These are phyloP conservation scores for Fraxinus excelsior DNA, from an alignment of 257 asterid species.

Conservation along the genomic window DNA sequence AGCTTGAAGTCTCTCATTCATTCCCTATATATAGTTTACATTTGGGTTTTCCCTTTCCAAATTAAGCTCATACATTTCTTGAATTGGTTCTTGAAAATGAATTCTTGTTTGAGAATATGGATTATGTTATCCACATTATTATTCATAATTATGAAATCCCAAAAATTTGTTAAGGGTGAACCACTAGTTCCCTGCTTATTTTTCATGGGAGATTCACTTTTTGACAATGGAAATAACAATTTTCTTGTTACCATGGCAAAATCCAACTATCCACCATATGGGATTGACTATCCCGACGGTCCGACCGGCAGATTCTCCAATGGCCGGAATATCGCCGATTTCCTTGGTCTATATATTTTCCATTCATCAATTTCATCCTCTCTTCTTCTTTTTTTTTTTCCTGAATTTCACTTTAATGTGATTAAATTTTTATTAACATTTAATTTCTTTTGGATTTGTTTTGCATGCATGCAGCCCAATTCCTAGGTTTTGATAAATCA, in stretches of 20 bases:
- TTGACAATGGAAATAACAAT: conserved; percentile 68
- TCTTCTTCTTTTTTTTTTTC: too few relatives aligned
- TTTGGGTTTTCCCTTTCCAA: too few relatives aligned
- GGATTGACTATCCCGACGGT: conserved; percentile 53
- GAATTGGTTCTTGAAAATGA: conserved; percentile 7
- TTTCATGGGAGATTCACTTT: conserved; percentile 51
- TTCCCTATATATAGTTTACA: too few relatives aligned
- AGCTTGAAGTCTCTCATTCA: too few relatives aligned
- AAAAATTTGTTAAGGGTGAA: conserved; percentile 14
- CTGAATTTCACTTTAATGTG: too few relatives aligned
- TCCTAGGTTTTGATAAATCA: conserved; percentile 34
- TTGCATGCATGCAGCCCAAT: too few relatives aligned
- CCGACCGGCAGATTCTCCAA: conserved; percentile 61
- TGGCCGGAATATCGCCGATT: conserved; percentile 40
- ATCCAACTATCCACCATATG: conserved; percentile 56
- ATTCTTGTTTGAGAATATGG: conserved; percentile 12
- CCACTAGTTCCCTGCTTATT: conserved; percentile 53
- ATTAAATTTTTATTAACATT: too few relatives aligned
- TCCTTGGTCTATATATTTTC: conserved; percentile 30
- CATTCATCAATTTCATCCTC: too few relatives aligned
- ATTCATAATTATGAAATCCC: conserved; percentile 2
- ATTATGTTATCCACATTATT: neutral
- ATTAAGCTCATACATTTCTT: too few relatives aligned
- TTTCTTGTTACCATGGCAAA: conserved; percentile 36
- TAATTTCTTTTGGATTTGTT: too few relatives aligned